Evolutionary conservation across 139 green algal species (phyloP), one percentile per base, ranked within the genome.

Genomic region (Pseudopediastrum boryanum): DNA sequence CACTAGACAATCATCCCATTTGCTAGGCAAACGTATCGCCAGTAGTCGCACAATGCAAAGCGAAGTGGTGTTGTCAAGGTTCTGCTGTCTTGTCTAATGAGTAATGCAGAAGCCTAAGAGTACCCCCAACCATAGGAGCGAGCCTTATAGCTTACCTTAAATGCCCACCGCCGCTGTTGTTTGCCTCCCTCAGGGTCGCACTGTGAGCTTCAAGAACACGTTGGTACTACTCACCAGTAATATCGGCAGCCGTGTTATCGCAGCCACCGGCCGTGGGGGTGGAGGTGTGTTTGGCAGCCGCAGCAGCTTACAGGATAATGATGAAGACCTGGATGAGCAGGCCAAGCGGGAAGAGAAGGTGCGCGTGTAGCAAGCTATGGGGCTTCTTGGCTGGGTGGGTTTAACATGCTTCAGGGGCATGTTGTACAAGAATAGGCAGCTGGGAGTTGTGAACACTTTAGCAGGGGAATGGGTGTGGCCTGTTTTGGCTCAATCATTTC

Each of bases 211-310:
- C 91, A 98, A 97, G 78, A 96, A 97, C 84, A 84, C 89, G 31
- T 85, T 97, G 56, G 83, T 98, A 67, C 94, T 98, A 86, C 93
- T 98, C 78, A 98, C 94, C 35, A 93, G 82, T 81, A 99, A 99
- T 88, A 88, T 99, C 54, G 96, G 96, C 70, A 91, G 79, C 41
- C 78, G 90, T 41, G 83, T 86, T 79, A 97, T 99, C 71, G 79
- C 86, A 4, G 77, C 77, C 9, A 56, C 59, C 23, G 48, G 71
- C 68, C 1, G 27, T 12, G 33, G 46, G 33, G 29, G 52, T 27
- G 51, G 61, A 19, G 48, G 29, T 23, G 61, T 64, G 27, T 71
- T 67, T 62, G 46, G 76, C 48, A 63, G 64, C 62, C 35, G 38
- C 7, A n/a, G 64, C 23, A 19, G 48, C 52, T 52, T 41, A 50